Evolutionary conservation across 805 yeast species (phyloP), one percentile per base, ranked within the genome.

Genomic region (Hanseniaspora lachancei): DNA sequence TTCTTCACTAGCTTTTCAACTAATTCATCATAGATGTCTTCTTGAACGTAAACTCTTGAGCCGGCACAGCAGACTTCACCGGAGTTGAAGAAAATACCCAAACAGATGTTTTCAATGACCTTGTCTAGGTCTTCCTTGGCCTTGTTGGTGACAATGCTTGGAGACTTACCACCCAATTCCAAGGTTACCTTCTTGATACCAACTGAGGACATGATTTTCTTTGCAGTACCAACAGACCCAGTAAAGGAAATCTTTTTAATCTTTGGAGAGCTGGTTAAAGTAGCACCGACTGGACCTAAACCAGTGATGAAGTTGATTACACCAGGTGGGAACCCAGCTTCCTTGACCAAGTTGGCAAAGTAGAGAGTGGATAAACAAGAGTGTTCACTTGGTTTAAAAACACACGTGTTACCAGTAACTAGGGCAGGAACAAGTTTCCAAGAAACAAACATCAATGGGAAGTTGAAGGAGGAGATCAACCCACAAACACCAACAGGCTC

Each of bases 11-110:
- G 81, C 63, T 78, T 79, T 58, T 73, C 74, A 54, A 84, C 70
- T 62, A 87, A 77, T 62, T 76, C 74, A 61, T 83, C 86, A 72
- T 84, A 84, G 63, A 84, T 73, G 53, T 77, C 79, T 60, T 78
- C 84, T 70, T 86, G 89, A 58, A 87, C 82, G 70, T 84, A 86
- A 59, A 86, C 78, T 70, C 96, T 82, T 60, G 95, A 88, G 68
- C 95, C 93, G 29, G 95, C 91, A 72, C 91, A 84, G 74, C 96
- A 88, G 58, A 86, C 89, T 73, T 88, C 95, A 73, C 96, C 96
- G 57, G 95, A 82, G 74, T 88, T 88, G 77, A 77, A 85, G 74
- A 82, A 81, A 61, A 87, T 86, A 72, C 95, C 95, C 52, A 77
- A 73, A 58, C 86, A 77, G 61, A 86, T 76, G 67, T 77, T 77